Evolutionary conservation across 495 filamentous ascomycete species (phyloP), one percentile per base, ranked within the genome.

Genomic region (Clavariopsis aquatica): DNA sequence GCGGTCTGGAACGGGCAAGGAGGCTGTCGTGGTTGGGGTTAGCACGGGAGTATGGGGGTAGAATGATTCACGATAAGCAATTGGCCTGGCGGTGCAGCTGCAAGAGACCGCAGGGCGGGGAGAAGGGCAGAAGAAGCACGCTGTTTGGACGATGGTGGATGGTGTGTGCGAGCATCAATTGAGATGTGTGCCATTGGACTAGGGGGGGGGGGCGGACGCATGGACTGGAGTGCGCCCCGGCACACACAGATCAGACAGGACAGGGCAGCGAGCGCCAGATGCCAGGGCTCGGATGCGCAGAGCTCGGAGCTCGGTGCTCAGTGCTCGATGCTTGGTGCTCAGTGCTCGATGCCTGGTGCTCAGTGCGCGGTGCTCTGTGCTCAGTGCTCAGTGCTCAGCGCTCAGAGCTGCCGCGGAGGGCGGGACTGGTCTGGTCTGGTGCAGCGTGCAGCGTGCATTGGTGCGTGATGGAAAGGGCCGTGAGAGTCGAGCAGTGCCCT

Each of bases 151-250:
- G 51, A 34, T 12, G 43, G 52, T 26, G 45, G 22, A 15, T 27
- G n/a, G 19, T 27, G n/a, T 34, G 47, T 49, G 55, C 53, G 31
- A 51, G 45, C 38, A 38, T 41, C 28, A 46, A 61, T 49, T 51
- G 66, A 29, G 49, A 45, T 47, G 4, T 22, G 49, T 49, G 61
- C 66, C n/a, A 69, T 64, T 64, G 66, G 66, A 38, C 49, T 36
- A 24, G 38, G 47, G 31, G 59, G 52, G 46, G 29, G 36, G 38
- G 47, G 31, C 53, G 52, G 46, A 26, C 60, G 64, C 64, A 36
- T 43, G 51, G 64, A 43, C 41, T 60, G 52, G 45, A 49, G 57
- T 19, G 54, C 9, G 34, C n/a, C 7, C 20, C 1, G 3, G 31
- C 20, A 19, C 31, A 2, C 24, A 45, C 24, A 7, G 34, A 4